Evolutionary conservation across 1,139 yeast genomes (phyloP), one percentile per base, ranked within the genome.

Genomic region (Ashbya aceris): DNA sequence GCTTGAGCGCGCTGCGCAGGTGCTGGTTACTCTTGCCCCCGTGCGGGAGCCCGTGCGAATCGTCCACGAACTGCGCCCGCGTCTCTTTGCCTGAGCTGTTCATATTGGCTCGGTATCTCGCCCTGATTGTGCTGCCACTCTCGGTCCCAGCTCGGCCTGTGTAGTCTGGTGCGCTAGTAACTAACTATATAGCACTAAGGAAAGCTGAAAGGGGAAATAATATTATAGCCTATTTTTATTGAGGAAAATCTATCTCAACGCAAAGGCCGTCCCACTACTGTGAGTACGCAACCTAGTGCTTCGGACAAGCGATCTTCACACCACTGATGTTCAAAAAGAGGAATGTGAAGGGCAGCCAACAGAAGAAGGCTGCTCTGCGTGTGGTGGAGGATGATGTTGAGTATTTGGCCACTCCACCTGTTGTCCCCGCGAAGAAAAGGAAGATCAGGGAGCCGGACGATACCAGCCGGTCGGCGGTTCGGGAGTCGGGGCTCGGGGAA

Each of bases 311-410:
- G 23, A 17, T 6, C 23, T 4, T 17, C 23, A 17, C 23, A 17
- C 23, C 23, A 6, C 13, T 34, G n/a, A 60, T 60, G 65, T 61
- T 61, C 45, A 61, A 56, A 50, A 60, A 55, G 45, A 48, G 64
- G 31, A 39, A 40, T 2, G 49, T 53, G 11, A 50, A 51, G 29
- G 45, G 48, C 2, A 42, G 40, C 13, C 40, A 39, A n/a, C 36
- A 14, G 8, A 26, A 33, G 13, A 41, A 38, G 20, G 36, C 26
- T 13, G 35, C 27, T 11, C 10, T 27, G 29, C 11, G 20, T n/a
- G 29, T 27, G 29, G 12, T n/a, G 17, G 10, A 26, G n/a, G 38
- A 39, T n/a, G 33, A 27, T 10, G 30, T 5, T 11, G 28, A 27
- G 45, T 33, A 2, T 33, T 35, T 34, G 33, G 47, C 8, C 39